Conservation (phyloP, 2,329 filamentous ascomycete species). For the Neophaeococcomyces mojaviensis region DNA sequence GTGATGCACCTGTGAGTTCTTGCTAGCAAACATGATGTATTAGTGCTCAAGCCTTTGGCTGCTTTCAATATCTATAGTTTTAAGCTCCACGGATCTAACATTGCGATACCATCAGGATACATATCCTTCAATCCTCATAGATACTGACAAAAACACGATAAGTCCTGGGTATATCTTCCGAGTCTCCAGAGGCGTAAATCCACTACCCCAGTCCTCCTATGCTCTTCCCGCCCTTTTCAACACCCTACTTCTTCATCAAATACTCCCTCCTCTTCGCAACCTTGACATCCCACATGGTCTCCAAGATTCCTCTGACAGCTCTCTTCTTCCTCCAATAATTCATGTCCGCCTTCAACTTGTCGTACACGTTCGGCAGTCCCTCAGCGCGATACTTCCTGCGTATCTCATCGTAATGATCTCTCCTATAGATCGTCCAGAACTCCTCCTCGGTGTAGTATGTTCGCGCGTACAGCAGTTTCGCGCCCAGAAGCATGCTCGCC, state of each 20-base stretch:
- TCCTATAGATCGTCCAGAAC: slow-evolving; percentile 21
- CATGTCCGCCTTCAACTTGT: slow-evolving; percentile 20
- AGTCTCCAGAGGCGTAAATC: too few relatives aligned
- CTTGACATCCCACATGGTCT: slow-evolving; percentile 10
- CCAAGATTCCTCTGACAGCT: slow-evolving; percentile 6
- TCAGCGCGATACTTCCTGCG: slow-evolving; percentile 19
- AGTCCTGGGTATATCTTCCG: too few relatives aligned
- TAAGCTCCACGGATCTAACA: too few relatives aligned
- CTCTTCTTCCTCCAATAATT: slow-evolving; percentile 7
- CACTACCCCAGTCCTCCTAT: too few relatives aligned
- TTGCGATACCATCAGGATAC: too few relatives aligned
- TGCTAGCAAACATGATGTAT: too few relatives aligned
- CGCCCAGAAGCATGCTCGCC: slow-evolving; percentile 43
- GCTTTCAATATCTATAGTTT: too few relatives aligned
- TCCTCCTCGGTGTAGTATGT: slow-evolving; percentile 58
- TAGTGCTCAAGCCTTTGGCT: too few relatives aligned
- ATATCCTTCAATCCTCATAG: too few relatives aligned
- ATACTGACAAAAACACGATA: too few relatives aligned
- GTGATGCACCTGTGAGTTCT: too few relatives aligned
- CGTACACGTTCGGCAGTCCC: slow-evolving; percentile 19
- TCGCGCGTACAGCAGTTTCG: slow-evolving; percentile 75
- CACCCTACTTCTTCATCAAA: slow-evolving; percentile 4
- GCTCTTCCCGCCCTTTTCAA: too few relatives aligned
- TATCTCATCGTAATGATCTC: slow-evolving; percentile 18
- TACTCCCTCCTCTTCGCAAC: slow-evolving; percentile 6